Evolutionary conservation across 2,329 filamentous ascomycete species (phyloP).

Genomic region (Trichoderma gracile): DNA sequence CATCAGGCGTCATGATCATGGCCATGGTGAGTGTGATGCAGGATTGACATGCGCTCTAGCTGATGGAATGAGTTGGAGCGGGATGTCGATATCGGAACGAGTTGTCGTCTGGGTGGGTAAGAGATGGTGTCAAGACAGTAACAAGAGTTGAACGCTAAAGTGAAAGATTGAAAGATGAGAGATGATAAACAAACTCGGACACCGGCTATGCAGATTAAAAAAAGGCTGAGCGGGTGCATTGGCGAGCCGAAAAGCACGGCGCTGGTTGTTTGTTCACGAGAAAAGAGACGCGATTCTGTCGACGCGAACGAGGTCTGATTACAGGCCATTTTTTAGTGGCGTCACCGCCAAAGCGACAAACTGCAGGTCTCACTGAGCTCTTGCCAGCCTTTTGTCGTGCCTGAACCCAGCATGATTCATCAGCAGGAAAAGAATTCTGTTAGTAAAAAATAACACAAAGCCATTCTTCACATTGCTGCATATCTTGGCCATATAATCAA

Average conservation of each 20-base stretch:
- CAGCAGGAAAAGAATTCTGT: too few species aligned
- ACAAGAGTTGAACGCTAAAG: neutral
- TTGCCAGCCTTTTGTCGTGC: too few species aligned
- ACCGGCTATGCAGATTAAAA: neutral
- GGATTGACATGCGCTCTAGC: too few species aligned
- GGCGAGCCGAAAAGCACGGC: neutral
- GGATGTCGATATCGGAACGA: neutral
- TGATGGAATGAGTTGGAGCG: neutral
- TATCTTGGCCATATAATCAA: too few species aligned
- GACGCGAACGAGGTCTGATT: neutral
- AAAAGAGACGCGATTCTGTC: neutral
- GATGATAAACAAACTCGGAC: too few species aligned
- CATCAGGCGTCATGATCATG: conserved; percentile 4
- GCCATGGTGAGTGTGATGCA: too few species aligned
- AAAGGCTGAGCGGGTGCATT: neutral
- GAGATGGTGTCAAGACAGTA: neutral
- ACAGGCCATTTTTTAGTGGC: neutral
- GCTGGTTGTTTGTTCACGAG: neutral
- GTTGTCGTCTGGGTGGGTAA: neutral
- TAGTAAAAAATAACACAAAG: too few species aligned
- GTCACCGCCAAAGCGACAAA: neutral
- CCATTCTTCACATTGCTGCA: too few species aligned
- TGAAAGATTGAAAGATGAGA: neutral
- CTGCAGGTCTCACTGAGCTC: neutral
- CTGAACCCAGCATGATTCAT: too few species aligned